Conservation (phyloP, 305 asterid species). For the Withania somnifera region DNA sequence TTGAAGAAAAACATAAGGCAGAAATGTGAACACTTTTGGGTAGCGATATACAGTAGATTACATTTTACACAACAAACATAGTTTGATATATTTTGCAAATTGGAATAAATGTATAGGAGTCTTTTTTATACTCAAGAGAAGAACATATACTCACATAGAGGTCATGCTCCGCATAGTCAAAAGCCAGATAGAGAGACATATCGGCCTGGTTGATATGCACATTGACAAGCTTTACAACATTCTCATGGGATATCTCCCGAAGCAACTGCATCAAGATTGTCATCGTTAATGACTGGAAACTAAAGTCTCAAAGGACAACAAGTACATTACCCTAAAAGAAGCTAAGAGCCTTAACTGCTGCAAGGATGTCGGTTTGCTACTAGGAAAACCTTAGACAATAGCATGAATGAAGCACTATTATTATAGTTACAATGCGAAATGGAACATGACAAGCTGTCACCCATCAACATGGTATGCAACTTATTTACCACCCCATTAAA, state of each 20-base stretch:
- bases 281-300: background rate
- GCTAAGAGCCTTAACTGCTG: background rate
- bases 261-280: conserved; percentile 60
- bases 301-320: background rate
- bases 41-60: background rate
- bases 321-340: background rate
- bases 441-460: background rate
- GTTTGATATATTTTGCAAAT: background rate
- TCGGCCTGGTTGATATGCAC: conserved; percentile 92
- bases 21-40: background rate
- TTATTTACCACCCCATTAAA: background rate
- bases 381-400: background rate
- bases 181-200: conserved; percentile 95
- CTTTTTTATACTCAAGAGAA: background rate
- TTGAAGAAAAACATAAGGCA: background rate
- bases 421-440: background rate
- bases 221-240: conserved; percentile 90
- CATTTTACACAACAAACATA: background rate
- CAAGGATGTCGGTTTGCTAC: background rate
- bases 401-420: background rate
- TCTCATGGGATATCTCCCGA: conserved; percentile 92
- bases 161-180: conserved; percentile 96
- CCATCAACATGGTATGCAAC: background rate
- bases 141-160: conserved; percentile 65
- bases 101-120: background rate